These are phyloP conservation scores for Aureobasidium sp. DNA, from an alignment of 2,329 filamentous ascomycete genomes.

Conservation along the genomic window DNA sequence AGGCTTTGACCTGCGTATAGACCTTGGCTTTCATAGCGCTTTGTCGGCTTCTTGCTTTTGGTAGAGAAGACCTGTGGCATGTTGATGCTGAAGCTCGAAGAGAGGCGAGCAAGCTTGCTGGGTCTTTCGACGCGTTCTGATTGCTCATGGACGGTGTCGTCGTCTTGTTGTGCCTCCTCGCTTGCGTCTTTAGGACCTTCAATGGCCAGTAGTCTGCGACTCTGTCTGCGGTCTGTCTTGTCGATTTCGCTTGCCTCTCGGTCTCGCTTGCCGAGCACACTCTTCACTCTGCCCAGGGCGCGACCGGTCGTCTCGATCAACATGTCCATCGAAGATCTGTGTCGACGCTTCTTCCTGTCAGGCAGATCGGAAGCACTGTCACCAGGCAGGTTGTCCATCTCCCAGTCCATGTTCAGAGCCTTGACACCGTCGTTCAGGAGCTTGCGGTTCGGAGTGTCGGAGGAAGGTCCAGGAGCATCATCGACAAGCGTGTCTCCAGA, in stretches of 20 bases:
- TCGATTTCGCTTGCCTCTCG: conserved; percentile 30
- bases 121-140: conserved; percentile 5
- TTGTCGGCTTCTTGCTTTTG: conserved; percentile 41
- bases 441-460: conserved; percentile 16
- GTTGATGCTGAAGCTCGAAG: conserved; percentile 10
- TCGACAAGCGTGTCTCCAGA: conserved; percentile 34
- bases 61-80: conserved; percentile 1
- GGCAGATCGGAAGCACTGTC: conserved; percentile 2
- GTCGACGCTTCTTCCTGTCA: conserved; percentile 10
- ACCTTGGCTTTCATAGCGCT: conserved; percentile 74
- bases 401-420: conserved; percentile 38
- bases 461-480: conserved; percentile 22
- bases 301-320: conserved; percentile 12
- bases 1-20: conserved; percentile 75
- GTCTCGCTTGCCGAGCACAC: conserved; percentile 29
- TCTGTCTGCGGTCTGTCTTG: conserved; percentile 11
- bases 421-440: conserved; percentile 36
- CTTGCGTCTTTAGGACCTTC: not conserved
- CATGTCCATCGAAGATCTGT: conserved; percentile 13
- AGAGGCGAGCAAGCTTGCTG: conserved; percentile 14
- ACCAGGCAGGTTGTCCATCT: conserved; percentile 16
- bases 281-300: conserved; percentile 14
- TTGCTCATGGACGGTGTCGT: not conserved
- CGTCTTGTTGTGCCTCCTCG: conserved; percentile 2
- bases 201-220: conserved; percentile 1